A percentile compares a stretch with the other conserved stretches of the same genome.
Conservation (phyloP, 495 filamentous ascomycete genomes). For the Pyrenula massariospora region DNA sequence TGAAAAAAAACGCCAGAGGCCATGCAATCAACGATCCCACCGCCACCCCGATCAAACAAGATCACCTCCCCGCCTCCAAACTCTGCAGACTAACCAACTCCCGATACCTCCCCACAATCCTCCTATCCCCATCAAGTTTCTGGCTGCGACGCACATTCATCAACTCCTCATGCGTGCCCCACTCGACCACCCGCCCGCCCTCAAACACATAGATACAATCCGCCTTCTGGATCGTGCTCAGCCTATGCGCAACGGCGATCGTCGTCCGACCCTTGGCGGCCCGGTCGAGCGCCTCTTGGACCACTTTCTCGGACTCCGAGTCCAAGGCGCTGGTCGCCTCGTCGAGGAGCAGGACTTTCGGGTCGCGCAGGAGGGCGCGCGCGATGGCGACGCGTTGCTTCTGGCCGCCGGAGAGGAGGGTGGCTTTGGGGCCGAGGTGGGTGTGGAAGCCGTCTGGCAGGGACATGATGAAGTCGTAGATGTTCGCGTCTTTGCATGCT, state of each 20-base stretch:
- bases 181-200: constrained; percentile 19
- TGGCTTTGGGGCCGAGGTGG: constrained; percentile 13
- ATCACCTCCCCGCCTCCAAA: constrained; percentile 1
- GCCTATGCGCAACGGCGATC: constrained; percentile 27
- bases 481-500: constrained; percentile 21
- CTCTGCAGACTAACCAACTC: constrained; percentile 18
- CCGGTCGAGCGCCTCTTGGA: constrained; percentile 21
- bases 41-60: no score
- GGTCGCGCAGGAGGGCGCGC: constrained; percentile 34
- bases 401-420: constrained; percentile 30
- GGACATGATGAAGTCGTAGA: constrained; percentile 18
- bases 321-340: constrained; percentile 51
- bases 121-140: constrained; percentile 3
- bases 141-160: constrained; percentile 3
- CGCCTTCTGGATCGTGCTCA: constrained; percentile 21
- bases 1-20: no score
- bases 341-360: constrained; percentile 37
- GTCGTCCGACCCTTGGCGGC: constrained; percentile 20
- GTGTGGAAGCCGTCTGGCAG: constrained; percentile 19
- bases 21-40: no score
- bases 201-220: constrained; percentile 27
- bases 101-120: constrained; percentile 14
- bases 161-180: constrained; percentile 18
- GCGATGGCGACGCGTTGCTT: constrained; percentile 42
- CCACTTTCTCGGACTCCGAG: constrained; percentile 27